Evolutionary conservation across 2,329 filamentous ascomycete species (phyloP).

Genomic region (Basipetospora sp.): DNA sequence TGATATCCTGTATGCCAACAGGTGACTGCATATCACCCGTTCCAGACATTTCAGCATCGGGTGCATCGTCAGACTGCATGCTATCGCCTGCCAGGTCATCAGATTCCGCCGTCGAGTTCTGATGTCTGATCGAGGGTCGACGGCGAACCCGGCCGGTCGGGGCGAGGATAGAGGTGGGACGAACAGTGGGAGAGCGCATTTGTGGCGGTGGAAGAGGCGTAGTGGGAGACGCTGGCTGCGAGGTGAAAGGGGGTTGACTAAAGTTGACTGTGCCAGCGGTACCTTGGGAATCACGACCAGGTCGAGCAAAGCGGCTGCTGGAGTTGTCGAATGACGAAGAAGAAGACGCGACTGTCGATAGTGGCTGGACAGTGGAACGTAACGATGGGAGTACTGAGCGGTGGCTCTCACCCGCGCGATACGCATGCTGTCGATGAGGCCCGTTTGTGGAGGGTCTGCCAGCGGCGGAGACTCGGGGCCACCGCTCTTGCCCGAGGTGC

Average conservation of each 20-base stretch:
- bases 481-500: slow-evolving; percentile 5
- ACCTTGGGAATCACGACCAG: slow-evolving; percentile 41
- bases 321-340: slow-evolving; percentile 1
- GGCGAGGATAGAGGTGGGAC: slow-evolving; percentile 36
- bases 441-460: background rate
- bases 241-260: slow-evolving; percentile 53
- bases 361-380: slow-evolving; percentile 45
- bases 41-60: slow-evolving; percentile 63
- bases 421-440: slow-evolving; percentile 37
- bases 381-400: slow-evolving; percentile 34
- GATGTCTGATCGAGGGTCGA: slow-evolving; percentile 76
- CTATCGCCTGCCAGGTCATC: slow-evolving; percentile 81
- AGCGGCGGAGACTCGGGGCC: background rate
- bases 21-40: slow-evolving; percentile 66
- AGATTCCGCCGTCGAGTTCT: slow-evolving; percentile 75
- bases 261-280: slow-evolving; percentile 68
- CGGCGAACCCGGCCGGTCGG: slow-evolving; percentile 44
- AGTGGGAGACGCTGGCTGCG: slow-evolving; percentile 84
- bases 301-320: background rate
- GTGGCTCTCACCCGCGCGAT: slow-evolving; percentile 35
- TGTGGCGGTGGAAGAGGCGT: slow-evolving; percentile 62
- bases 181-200: slow-evolving; percentile 38
- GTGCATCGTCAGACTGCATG: slow-evolving; percentile 61
- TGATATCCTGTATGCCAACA: slow-evolving; percentile 72
- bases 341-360: slow-evolving; percentile 47